These are phyloP conservation scores for Ogataea neopini DNA, from an alignment of 805 yeast genomes.

Conservation along the genomic window DNA sequence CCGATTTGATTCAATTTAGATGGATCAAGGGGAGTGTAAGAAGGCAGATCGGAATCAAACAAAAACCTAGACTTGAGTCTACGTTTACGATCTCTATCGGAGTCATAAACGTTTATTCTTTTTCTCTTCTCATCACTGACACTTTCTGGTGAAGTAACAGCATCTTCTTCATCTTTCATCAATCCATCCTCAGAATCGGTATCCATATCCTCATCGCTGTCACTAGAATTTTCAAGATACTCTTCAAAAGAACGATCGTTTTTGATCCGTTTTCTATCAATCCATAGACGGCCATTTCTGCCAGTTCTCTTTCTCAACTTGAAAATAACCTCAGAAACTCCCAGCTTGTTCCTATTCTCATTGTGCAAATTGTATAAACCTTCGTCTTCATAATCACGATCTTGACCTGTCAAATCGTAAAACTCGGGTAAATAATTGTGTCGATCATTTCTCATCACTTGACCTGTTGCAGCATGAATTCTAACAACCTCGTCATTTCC, in stretches of 20 bases:
- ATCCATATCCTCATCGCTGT: slow-evolving; percentile 27
- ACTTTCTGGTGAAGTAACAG: slow-evolving; percentile 16
- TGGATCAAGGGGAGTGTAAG: slow-evolving; percentile 69
- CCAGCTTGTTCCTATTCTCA: slow-evolving; percentile 24
- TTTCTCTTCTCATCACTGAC: slow-evolving; percentile 13
- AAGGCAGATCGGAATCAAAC: slow-evolving; percentile 47
- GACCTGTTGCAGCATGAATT: slow-evolving; percentile 53
- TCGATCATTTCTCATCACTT: slow-evolving; percentile 44
- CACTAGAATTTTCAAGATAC: slow-evolving; percentile 13
- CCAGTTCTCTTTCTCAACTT: slow-evolving; percentile 76
- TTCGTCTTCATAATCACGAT: slow-evolving; percentile 23
- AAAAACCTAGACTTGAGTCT: slow-evolving; percentile 51
- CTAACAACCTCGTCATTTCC: slow-evolving; percentile 31
- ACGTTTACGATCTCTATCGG: slow-evolving; percentile 33
- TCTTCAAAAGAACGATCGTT: slow-evolving; percentile 25
- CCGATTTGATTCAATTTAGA: slow-evolving; percentile 79
- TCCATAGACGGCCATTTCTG: slow-evolving; percentile 64
- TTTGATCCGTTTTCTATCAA: slow-evolving; percentile 64
- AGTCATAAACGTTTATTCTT: slow-evolving; percentile 37
- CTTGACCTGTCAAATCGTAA: slow-evolving; percentile 39
- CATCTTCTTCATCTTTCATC: slow-evolving; percentile 3
- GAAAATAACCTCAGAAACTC: slow-evolving; percentile 51
- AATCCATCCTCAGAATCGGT: slow-evolving; percentile 1
- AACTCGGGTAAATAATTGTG: slow-evolving; percentile 42
- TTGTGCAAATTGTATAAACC: slow-evolving; percentile 22